Conservation (phyloP, 1,284 basidiomycete species). For the Coniferiporia sulphurascens region DNA sequence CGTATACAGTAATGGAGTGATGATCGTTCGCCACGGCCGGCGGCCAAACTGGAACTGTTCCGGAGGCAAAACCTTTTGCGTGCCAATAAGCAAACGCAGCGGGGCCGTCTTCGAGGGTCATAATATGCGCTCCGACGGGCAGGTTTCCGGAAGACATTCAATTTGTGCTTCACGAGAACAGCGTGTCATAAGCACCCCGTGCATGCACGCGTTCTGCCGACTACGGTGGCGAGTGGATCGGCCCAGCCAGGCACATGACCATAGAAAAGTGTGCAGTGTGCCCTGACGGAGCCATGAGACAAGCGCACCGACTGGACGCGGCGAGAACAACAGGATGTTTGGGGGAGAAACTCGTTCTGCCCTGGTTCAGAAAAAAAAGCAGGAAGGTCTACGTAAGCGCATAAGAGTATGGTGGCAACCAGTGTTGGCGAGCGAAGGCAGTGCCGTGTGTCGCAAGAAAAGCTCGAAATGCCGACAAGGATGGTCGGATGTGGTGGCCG, state of each 20-base stretch:
- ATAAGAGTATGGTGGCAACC: background rate
- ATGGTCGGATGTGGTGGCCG: background rate
- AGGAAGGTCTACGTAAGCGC: slow-evolving; percentile 5
- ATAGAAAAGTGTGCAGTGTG: background rate
- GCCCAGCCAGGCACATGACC: slow-evolving; percentile 4
- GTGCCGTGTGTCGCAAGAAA: slow-evolving; percentile 13
- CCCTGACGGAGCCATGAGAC: background rate
- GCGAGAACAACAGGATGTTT: background rate
- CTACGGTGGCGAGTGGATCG: background rate
- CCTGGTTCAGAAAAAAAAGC: background rate
- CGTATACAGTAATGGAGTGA: background rate
- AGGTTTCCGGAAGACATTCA: too few species aligned
- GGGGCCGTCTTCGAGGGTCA: slow-evolving; percentile 3
- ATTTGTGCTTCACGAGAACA: too few species aligned
- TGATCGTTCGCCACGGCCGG: background rate
- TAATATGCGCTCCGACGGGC: slow-evolving; percentile 1
- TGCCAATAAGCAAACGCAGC: background rate
- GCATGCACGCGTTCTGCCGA: background rate
- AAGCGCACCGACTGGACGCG: background rate
- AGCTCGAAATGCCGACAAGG: background rate
- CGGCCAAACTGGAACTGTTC: too few species aligned
- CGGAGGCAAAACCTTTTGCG: too few species aligned
- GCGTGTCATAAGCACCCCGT: too few species aligned
- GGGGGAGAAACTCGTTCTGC: background rate
- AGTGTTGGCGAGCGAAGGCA: too few species aligned